Percentiles rank a stretch among this genome's conserved stretches.
These are phyloP conservation scores for Petrea volubilis DNA, from an alignment of 257 asterid genomes.

Conservation along the genomic window DNA sequence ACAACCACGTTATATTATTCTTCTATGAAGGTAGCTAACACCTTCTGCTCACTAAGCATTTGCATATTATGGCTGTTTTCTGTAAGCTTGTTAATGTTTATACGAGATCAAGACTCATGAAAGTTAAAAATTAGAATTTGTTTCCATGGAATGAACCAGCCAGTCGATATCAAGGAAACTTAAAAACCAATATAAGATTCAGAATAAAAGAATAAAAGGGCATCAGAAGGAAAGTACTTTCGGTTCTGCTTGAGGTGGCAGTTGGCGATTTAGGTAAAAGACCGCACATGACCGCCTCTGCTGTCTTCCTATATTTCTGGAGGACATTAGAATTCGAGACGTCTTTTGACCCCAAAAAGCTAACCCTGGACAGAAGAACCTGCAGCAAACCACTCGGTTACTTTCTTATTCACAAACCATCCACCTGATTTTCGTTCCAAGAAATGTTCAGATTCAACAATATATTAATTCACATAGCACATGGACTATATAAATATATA, in stretches of 20 bases:
- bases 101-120: background rate
- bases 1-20: background rate
- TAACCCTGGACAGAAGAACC: constrained; percentile 89
- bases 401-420: background rate
- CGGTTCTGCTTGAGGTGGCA: constrained; percentile 81
- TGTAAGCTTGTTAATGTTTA: background rate
- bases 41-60: background rate
- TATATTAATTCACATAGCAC: background rate
- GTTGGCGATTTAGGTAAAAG: constrained; percentile 89
- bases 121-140: background rate
- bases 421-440: background rate
- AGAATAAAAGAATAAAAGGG: background rate
- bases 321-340: constrained; percentile 55
- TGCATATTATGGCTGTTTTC: background rate
- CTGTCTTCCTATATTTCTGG: constrained; percentile 65
- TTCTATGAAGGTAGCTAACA: background rate
- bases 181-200: background rate
- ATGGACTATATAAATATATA: no score
- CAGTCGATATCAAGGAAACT: background rate
- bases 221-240: constrained; percentile 41
- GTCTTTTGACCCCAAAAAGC: constrained; percentile 73
- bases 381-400: constrained; percentile 29
- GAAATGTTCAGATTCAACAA: background rate
- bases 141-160: background rate
- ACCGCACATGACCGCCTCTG: constrained; percentile 98